Conservation (phyloP, 2,329 filamentous ascomycete genomes). For the Beauveria caledonica region DNA sequence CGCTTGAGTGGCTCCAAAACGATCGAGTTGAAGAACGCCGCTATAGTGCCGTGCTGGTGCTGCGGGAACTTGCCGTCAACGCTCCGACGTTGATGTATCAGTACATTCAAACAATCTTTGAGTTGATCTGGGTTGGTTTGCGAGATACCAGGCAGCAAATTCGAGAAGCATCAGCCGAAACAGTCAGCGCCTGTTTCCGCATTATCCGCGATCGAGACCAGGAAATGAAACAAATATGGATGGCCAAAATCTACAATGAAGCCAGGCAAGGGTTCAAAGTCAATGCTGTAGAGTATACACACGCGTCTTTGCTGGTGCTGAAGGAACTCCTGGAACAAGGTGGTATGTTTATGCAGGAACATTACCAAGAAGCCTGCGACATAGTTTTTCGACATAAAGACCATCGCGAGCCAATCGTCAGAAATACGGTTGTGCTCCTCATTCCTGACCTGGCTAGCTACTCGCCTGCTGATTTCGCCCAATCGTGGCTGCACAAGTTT, state of each 20-base stretch:
- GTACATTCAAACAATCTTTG: conserved; percentile 90
- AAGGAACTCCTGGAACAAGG: conserved; percentile 91
- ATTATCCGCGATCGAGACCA: conserved; percentile 92
- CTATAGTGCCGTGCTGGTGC: conserved; percentile 84
- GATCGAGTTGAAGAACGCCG: conserved; percentile 88
- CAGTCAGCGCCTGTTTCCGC: conserved; percentile 89
- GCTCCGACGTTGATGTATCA: conserved; percentile 93
- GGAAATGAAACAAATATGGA: conserved; percentile 78
- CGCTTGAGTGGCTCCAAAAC: conserved; percentile 92
- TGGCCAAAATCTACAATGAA: conserved; percentile 84
- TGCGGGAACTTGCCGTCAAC: conserved; percentile 84
- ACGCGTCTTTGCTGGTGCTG: conserved; percentile 87
- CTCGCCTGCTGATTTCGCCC: conserved; percentile 81
- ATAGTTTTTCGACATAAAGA: conserved; percentile 90
- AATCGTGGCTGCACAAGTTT: conserved; percentile 83
- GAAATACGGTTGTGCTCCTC: conserved; percentile 80
- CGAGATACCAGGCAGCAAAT: conserved; percentile 87
- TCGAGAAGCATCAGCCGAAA: conserved; percentile 82
- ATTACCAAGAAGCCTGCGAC: conserved; percentile 87
- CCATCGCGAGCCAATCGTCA: conserved; percentile 78
- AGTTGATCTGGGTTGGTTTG: conserved; percentile 91
- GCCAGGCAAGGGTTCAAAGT: conserved; percentile 70
- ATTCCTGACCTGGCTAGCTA: conserved; percentile 93
- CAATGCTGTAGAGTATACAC: conserved; percentile 77
- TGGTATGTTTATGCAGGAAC: conserved; percentile 98